Evolutionary conservation across 495 filamentous ascomycete species (phyloP).

Genomic region (Aspergillus haitiensis): DNA sequence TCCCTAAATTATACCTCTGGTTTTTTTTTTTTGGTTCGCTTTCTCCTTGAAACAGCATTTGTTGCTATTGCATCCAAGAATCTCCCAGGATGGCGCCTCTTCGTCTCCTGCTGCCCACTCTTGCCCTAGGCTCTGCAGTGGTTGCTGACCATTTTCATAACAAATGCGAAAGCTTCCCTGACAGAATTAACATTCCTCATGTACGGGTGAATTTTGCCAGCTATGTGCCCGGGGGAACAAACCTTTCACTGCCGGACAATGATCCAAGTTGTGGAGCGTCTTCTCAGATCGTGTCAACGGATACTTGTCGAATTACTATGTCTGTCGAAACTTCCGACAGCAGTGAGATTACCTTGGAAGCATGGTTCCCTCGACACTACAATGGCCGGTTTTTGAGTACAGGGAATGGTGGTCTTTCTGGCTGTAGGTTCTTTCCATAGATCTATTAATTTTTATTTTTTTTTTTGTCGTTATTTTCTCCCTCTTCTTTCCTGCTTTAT

Average conservation of each 20-base stretch:
- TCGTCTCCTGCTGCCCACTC: constrained; percentile 20
- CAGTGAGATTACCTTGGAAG: constrained; percentile 56
- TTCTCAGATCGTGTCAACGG: constrained; percentile 43
- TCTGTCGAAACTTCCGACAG: constrained; percentile 53
- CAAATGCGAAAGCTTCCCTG: constrained; percentile 34
- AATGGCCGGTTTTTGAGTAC: constrained; percentile 54
- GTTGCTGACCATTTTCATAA: constrained; percentile 35
- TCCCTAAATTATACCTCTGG: background rate
- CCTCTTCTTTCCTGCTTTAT: background rate
- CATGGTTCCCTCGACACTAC: constrained; percentile 58
- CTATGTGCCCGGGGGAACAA: constrained; percentile 50
- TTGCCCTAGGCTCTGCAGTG: constrained; percentile 29
- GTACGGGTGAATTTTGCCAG: constrained; percentile 41
- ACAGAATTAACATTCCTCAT: constrained; percentile 37
- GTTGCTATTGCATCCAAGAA: background rate
- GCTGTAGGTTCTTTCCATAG: constrained; percentile 42
- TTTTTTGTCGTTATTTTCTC: too few species aligned
- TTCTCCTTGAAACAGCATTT: background rate
- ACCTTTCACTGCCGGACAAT: constrained; percentile 48
- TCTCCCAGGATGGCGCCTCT: constrained; percentile 19
- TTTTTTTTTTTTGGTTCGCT: background rate
- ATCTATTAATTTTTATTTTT: too few species aligned
- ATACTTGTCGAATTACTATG: constrained; percentile 60
- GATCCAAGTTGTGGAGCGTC: constrained; percentile 43
- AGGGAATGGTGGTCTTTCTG: constrained; percentile 57